phyloP scores from a whole-genome alignment of 2,329 filamentous ascomycete species.

The Aspergillus costaricaensis region DNA sequence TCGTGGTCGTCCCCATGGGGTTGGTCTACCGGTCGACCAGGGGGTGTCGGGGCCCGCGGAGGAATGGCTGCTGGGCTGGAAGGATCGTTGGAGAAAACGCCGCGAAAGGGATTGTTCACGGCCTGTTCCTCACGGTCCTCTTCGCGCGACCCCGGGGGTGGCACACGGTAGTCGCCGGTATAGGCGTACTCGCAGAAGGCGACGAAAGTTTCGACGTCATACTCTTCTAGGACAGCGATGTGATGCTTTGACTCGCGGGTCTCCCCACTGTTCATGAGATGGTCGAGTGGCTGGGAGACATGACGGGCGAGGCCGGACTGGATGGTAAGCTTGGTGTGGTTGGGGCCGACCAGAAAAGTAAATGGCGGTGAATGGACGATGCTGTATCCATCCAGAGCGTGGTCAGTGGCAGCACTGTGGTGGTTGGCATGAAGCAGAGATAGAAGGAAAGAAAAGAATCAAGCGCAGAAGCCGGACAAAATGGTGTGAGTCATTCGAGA shows the following conservation, averaged over 20 bases:
- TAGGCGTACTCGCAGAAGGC: slow-evolving; percentile 55
- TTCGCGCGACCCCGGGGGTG: slow-evolving; percentile 26
- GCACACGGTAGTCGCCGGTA: slow-evolving; percentile 50
- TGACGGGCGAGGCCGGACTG: slow-evolving; percentile 48
- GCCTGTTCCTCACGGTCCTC: slow-evolving; percentile 20
- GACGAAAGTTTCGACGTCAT: slow-evolving; percentile 52
- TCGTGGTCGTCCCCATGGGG: neutral
- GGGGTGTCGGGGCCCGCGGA: slow-evolving; percentile 6
- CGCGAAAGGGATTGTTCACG: slow-evolving; percentile 19
- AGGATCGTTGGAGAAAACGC: slow-evolving; percentile 19
- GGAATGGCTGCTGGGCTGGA: slow-evolving; percentile 2
- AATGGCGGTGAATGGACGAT: slow-evolving; percentile 49
- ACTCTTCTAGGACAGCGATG: slow-evolving; percentile 47
- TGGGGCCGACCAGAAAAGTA: slow-evolving; percentile 49
- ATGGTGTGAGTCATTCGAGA: slow-evolving; percentile 5
- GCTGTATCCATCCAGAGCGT: slow-evolving; percentile 31
- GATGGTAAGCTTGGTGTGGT: slow-evolving; percentile 49
- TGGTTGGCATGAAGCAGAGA: slow-evolving; percentile 14
- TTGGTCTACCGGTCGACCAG: neutral
- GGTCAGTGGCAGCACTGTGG: slow-evolving; percentile 21
- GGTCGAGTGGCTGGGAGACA: slow-evolving; percentile 47
- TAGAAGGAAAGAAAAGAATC: neutral
- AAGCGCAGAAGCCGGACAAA: neutral
- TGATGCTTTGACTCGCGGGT: slow-evolving; percentile 48
- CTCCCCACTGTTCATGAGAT: slow-evolving; percentile 50